Percentiles rank a stretch among this genome's conserved stretches.
These are phyloP conservation scores for Asterochloris sp. DNA, from an alignment of 139 green algal genomes.

Conservation along the genomic window DNA sequence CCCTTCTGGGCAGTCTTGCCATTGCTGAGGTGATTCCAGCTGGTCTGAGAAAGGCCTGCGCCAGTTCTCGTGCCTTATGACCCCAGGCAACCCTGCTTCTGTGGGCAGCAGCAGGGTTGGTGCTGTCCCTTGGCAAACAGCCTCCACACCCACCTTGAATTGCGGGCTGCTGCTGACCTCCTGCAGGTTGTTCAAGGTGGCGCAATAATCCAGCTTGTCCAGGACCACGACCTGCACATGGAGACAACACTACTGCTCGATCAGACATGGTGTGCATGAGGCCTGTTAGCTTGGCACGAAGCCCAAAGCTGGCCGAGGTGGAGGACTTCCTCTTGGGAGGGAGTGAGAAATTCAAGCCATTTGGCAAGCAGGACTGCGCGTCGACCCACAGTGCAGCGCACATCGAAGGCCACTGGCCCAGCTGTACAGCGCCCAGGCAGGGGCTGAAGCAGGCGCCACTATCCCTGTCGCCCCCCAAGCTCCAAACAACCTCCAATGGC, in stretches of 20 bases:
- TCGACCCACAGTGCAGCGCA: background rate
- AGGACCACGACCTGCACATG: slow-evolving; percentile 78
- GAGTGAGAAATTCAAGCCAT: background rate
- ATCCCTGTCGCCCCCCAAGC: background rate
- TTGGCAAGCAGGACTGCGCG: background rate
- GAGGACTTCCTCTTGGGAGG: too few relatives aligned
- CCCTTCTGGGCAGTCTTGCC: too few relatives aligned
- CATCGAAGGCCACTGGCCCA: background rate
- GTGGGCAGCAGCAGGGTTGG: too few relatives aligned
- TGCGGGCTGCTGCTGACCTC: slow-evolving; percentile 58
- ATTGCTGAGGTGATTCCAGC: background rate
- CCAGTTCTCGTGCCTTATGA: background rate
- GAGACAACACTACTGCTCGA: background rate
- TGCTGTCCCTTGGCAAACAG: too few relatives aligned
- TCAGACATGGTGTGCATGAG: too few relatives aligned
- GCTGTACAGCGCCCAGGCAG: background rate
- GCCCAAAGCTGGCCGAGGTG: too few relatives aligned
- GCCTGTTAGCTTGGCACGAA: too few relatives aligned
- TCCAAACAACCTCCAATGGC: background rate
- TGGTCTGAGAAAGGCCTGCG: background rate
- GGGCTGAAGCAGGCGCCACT: background rate
- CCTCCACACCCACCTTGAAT: slow-evolving; percentile 66
- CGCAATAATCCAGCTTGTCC: slow-evolving; percentile 97
- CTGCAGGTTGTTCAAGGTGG: slow-evolving; percentile 79
- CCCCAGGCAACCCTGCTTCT: background rate